phyloP scores from a whole-genome alignment of 2,329 filamentous ascomycete species.

The Furcasterigmium furcatum region DNA sequence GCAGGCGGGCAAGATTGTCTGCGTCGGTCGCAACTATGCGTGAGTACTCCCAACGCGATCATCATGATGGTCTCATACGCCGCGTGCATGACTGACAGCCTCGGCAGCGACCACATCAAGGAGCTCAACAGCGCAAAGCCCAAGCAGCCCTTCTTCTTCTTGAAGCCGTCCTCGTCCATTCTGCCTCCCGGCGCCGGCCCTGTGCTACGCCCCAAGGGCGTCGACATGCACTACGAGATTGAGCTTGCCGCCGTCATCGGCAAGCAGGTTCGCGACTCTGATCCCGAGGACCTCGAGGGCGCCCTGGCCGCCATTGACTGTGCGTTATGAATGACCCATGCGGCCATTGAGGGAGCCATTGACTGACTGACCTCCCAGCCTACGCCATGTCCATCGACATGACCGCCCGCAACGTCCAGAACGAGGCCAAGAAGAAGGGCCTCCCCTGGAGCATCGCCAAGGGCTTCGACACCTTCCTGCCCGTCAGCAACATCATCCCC shows the following conservation, averaged over 20 bases:
- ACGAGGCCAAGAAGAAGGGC: slow-evolving; percentile 95
- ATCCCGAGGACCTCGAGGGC: slow-evolving; percentile 68
- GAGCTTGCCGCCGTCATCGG: slow-evolving; percentile 90
- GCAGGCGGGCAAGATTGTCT: slow-evolving; percentile 74
- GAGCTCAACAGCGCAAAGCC: slow-evolving; percentile 86
- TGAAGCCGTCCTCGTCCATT: slow-evolving; percentile 88
- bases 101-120: slow-evolving; percentile 77
- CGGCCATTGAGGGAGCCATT: not conserved
- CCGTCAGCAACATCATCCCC: slow-evolving; percentile 76
- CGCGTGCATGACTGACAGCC: slow-evolving; percentile 8
- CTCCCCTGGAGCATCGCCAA: slow-evolving; percentile 96
- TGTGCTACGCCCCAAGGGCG: slow-evolving; percentile 76
- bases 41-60: slow-evolving; percentile 38
- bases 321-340: slow-evolving; percentile 35
- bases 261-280: slow-evolving; percentile 72
- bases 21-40: slow-evolving; percentile 96
- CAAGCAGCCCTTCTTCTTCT: slow-evolving; percentile 98
- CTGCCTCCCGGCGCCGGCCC: slow-evolving; percentile 75
- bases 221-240: slow-evolving; percentile 90
- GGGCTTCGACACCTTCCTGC: slow-evolving; percentile 96
- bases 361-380: slow-evolving; percentile 40
- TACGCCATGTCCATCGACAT: slow-evolving; percentile 95
- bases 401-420: slow-evolving; percentile 93
- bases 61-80: slow-evolving; percentile 13
- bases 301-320: slow-evolving; percentile 80